phyloP scores from a whole-genome alignment of 2,329 filamentous ascomycete species.

The Aspergillus uvarum region DNA sequence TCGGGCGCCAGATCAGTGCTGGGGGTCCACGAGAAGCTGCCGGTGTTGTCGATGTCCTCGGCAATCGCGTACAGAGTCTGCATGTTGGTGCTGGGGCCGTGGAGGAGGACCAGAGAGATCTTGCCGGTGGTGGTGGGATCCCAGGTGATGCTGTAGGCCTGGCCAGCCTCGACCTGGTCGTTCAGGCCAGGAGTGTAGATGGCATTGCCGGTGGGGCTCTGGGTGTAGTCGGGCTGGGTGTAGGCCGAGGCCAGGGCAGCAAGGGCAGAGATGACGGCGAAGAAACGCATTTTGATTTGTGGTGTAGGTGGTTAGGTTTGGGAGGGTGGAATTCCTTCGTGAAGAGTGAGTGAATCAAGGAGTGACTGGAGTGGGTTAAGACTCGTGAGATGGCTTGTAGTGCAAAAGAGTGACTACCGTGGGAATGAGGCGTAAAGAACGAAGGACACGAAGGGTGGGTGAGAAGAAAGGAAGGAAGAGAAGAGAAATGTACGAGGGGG shows the following conservation, averaged over 20 bases:
- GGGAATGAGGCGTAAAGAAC: slow-evolving; percentile 15
- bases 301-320: slow-evolving; percentile 7
- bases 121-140: slow-evolving; percentile 36
- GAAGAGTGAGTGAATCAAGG: slow-evolving; percentile 19
- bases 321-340: not conserved
- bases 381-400: slow-evolving; percentile 15
- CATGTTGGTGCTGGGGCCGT: slow-evolving; percentile 58
- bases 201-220: slow-evolving; percentile 52
- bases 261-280: slow-evolving; percentile 39
- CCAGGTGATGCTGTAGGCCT: slow-evolving; percentile 61
- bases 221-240: slow-evolving; percentile 37
- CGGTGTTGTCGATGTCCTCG: slow-evolving; percentile 57
- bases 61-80: slow-evolving; percentile 52
- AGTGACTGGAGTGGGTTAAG: slow-evolving; percentile 26
- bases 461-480: slow-evolving; percentile 18
- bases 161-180: slow-evolving; percentile 56
- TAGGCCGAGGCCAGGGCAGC: slow-evolving; percentile 40
- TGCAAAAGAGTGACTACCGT: slow-evolving; percentile 25
- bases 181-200: slow-evolving; percentile 53
- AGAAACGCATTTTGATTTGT: slow-evolving; percentile 40
- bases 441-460: slow-evolving; percentile 14
- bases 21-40: slow-evolving; percentile 57
- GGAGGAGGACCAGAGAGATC: slow-evolving; percentile 61
- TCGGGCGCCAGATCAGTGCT: slow-evolving; percentile 49
- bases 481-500: slow-evolving; percentile 13